A percentile compares a stretch with the other conserved stretches of the same genome.
Conservation (phyloP, 2,329 filamentous ascomycete genomes). For the Keithomyces neogunnii region DNA sequence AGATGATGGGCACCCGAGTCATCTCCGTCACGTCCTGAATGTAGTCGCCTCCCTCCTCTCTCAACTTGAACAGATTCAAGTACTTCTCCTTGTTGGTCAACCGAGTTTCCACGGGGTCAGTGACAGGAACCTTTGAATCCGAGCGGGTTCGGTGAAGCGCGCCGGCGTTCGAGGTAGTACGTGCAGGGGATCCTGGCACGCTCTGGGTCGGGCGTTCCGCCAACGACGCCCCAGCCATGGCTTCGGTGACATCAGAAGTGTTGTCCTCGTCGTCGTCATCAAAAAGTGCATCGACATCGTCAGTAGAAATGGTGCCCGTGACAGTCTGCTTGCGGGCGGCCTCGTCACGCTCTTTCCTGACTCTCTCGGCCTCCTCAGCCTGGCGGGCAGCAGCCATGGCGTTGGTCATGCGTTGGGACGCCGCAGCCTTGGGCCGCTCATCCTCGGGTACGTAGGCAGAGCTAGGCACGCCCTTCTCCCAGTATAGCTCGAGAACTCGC, state of each 20-base stretch:
- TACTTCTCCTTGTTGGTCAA: conserved; percentile 95
- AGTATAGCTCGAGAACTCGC: conserved; percentile 90
- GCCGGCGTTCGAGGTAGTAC: conserved; percentile 59
- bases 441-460: conserved; percentile 95
- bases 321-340: conserved; percentile 88
- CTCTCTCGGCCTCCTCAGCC: conserved; percentile 73
- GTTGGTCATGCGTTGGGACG: conserved; percentile 64
- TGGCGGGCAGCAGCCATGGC: conserved; percentile 70
- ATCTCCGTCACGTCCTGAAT: conserved; percentile 98
- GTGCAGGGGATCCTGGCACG: conserved; percentile 83
- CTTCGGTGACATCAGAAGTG: conserved; percentile 79
- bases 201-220: conserved; percentile 88
- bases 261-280: conserved; percentile 90
- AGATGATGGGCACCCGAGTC: conserved; percentile 91
- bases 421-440: conserved; percentile 79
- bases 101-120: conserved; percentile 68
- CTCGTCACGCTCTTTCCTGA: conserved; percentile 81
- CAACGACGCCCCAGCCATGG: conserved; percentile 84
- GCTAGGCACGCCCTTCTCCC: conserved; percentile 98
- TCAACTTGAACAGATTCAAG: conserved; percentile 75
- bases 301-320: conserved; percentile 86
- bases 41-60: conserved; percentile 89
- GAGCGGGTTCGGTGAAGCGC: conserved; percentile 81
- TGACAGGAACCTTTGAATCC: conserved; percentile 78
- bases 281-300: conserved; percentile 91